These are phyloP conservation scores for Arthrobotrys iridis DNA, from an alignment of 2,329 filamentous ascomycete genomes.

Conservation along the genomic window DNA sequence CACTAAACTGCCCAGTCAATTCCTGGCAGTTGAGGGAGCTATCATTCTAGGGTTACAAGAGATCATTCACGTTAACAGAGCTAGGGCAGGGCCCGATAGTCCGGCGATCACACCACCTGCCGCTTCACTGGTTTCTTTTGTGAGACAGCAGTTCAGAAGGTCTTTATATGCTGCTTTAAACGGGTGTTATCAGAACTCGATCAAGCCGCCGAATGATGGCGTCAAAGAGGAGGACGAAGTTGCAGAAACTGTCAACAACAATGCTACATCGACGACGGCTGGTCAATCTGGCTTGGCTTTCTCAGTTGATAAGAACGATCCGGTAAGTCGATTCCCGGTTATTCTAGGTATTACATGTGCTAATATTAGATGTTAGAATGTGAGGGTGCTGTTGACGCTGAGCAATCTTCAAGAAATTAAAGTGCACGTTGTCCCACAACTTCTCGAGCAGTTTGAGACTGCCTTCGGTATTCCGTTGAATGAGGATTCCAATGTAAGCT, in stretches of 20 bases:
- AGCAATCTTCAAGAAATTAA: constrained; percentile 89
- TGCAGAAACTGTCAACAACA: constrained; percentile 62
- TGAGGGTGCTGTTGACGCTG: constrained; percentile 91
- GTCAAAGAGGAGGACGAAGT: constrained; percentile 67
- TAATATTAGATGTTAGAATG: constrained; percentile 69
- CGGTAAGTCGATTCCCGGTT: constrained; percentile 17
- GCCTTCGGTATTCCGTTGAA: constrained; percentile 93
- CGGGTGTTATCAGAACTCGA: constrained; percentile 96
- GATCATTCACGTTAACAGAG: constrained; percentile 91
- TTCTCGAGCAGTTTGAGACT: constrained; percentile 93
- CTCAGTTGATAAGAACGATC: constrained; percentile 51
- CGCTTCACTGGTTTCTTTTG: constrained; percentile 86
- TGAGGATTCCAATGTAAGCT: constrained; percentile 76
- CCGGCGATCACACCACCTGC: constrained; percentile 86
- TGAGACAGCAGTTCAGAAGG: constrained; percentile 89
- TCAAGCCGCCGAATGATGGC: constrained; percentile 74
- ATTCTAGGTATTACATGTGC: background rate
- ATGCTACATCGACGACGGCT: constrained; percentile 43
- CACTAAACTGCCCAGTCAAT: constrained; percentile 88
- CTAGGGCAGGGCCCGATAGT: constrained; percentile 76
- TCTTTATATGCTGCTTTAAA: constrained; percentile 93
- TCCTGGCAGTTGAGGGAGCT: constrained; percentile 83
- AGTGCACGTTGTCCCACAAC: constrained; percentile 80
- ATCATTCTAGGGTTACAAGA: constrained; percentile 90
- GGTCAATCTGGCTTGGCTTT: constrained; percentile 48